These are phyloP conservation scores for Penicillium steckii DNA, from an alignment of 495 filamentous ascomycete genomes.

Conservation along the genomic window DNA sequence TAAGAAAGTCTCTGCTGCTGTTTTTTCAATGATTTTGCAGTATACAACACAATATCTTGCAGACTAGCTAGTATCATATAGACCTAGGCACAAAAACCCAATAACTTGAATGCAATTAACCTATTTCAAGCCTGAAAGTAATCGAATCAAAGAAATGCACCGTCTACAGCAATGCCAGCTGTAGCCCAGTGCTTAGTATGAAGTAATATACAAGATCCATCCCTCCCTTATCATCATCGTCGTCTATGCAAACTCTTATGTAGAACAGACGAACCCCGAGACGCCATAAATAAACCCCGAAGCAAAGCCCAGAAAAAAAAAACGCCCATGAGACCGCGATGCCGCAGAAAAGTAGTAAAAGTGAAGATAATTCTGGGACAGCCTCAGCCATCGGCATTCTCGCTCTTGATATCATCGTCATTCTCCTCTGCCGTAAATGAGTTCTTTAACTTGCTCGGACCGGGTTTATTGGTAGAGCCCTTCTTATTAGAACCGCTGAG, in stretches of 20 bases:
- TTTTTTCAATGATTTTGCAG: too few species aligned
- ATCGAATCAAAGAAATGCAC: not conserved
- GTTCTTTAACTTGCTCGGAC: constrained; percentile 48
- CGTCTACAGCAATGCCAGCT: constrained; percentile 9
- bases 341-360: constrained; percentile 5
- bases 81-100: not conserved
- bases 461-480: constrained; percentile 36
- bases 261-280: constrained; percentile 18
- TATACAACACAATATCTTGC: too few species aligned
- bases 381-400: constrained; percentile 20
- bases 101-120: not conserved
- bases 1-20: too few species aligned
- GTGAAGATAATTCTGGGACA: not conserved
- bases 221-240: constrained; percentile 23
- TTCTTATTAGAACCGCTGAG: constrained; percentile 44
- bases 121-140: not conserved
- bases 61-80: too few species aligned
- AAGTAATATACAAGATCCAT: constrained; percentile 31
- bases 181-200: constrained; percentile 22
- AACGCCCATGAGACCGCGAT: constrained; percentile 21
- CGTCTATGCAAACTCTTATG: constrained; percentile 32
- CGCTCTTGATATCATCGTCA: constrained; percentile 30
- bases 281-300: constrained; percentile 21
- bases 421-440: constrained; percentile 31
- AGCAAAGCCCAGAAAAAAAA: constrained; percentile 3